These are phyloP conservation scores for Scedosporium boydii DNA, from an alignment of 2,329 filamentous ascomycete species.

Conservation along the genomic window DNA sequence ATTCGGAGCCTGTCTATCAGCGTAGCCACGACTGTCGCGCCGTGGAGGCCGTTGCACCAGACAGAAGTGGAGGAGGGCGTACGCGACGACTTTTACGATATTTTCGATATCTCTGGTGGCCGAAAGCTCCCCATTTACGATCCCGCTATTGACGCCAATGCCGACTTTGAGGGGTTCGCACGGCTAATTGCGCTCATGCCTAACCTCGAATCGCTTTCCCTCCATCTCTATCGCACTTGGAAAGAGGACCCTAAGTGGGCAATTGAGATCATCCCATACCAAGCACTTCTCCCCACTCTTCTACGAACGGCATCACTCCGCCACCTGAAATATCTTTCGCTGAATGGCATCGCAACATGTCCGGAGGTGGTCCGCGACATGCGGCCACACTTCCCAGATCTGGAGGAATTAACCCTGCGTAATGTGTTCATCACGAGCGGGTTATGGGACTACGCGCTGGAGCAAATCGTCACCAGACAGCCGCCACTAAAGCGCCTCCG, in stretches of 20 bases:
- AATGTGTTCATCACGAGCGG: not conserved
- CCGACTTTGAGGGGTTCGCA: not conserved
- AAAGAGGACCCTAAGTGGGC: not conserved
- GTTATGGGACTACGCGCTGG: not conserved
- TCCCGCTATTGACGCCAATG: not conserved
- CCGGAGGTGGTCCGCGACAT: not conserved
- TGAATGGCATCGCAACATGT: not conserved
- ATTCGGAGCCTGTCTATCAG: not conserved
- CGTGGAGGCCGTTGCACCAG: not conserved
- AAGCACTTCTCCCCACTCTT: not conserved
- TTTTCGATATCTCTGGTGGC: not conserved
- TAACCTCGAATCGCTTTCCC: not conserved
- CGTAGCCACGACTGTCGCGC: not conserved
- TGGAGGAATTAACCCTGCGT: not conserved
- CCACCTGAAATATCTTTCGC: not conserved
- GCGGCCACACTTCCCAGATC: not conserved
- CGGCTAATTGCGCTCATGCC: not conserved
- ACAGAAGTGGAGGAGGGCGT: not conserved
- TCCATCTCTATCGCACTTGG: not conserved
- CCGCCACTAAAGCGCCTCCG: not conserved
- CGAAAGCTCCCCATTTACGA: not conserved
- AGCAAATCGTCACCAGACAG: not conserved
- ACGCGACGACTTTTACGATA: not conserved
- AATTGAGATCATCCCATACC: not conserved
- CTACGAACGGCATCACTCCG: not conserved